Base-by-base conservation (phyloP, 768 basidiomycete genomes). In the Galerina marginata region DNA sequence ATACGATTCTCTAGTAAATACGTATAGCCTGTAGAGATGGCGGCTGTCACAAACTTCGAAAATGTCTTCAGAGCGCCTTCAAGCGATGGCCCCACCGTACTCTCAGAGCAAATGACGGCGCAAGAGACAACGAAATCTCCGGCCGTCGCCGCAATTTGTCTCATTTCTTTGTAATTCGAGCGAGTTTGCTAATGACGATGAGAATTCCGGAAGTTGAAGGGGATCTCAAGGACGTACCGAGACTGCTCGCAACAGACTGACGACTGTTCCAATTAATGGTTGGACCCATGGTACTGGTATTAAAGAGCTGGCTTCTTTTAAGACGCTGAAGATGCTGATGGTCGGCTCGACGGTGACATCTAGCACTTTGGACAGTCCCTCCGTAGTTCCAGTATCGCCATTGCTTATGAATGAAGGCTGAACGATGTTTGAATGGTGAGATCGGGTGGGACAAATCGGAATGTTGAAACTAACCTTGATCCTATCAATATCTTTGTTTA, bases 281-380 rank as follows among this genome's bases (percentile, higher is more conserved):
- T 56, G 54, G 11, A 54, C 23, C 38, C 52, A 25, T 2, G 52
- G 52, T 12, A 54, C 52, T 4, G 52, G 52, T 25, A 46, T 56
- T 9, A 56, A 39, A 20, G 45, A 47, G 45, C 54, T 56, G n/a
- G 54, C 54, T 12, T 25, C 10, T 5, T 56, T 25, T 7, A 37
- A 33, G 2, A 53, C 4, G 14, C 37, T 42, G 37, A 53, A 5
- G 25, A 53, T 9, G 14, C 11, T 40, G 51, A 25, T 53, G 20
- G 39, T 20, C 5, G 9, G 3, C 4, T 20, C 38, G 38, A 53
- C 23, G 20, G 39, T 42, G 3, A 42, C 11, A 10, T 53, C 51
- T 15, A 53, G 15, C 0, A 42, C 23, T 42, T 53, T 29, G 7
- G 39, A 26, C 5, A 53, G 4, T 7, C 39, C 15, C 7, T 53